phyloP scores from a whole-genome alignment of 2,329 filamentous ascomycete genomes.

The Fusarium sp. region DNA sequence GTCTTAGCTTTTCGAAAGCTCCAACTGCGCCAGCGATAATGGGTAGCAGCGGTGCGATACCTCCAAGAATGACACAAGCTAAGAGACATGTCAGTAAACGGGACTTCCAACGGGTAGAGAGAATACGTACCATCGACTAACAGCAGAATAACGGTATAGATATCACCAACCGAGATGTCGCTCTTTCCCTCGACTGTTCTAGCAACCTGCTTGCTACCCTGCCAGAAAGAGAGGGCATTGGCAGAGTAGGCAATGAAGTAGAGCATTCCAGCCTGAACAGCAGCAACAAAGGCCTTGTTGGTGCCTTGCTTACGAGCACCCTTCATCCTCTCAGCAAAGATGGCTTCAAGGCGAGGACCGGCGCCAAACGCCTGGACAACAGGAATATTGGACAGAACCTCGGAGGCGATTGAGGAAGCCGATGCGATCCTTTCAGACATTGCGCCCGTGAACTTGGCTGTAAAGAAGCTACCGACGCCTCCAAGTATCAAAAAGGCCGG shows the following conservation, averaged over 20 bases:
- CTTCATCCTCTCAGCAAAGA: constrained; percentile 65
- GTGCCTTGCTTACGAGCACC: constrained; percentile 63
- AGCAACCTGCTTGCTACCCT: constrained; percentile 67
- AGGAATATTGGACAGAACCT: constrained; percentile 69
- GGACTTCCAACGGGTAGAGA: no score
- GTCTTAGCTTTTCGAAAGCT: constrained; percentile 67
- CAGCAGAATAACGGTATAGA: constrained; percentile 74
- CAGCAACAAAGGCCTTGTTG: constrained; percentile 68
- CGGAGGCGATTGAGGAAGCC: constrained; percentile 72
- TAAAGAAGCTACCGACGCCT: constrained; percentile 65
- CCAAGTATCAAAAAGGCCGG: constrained; percentile 73
- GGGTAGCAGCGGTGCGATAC: constrained; percentile 72
- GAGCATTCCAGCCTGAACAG: constrained; percentile 68
- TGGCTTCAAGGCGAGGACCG: constrained; percentile 67
- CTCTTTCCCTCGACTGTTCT: constrained; percentile 50
- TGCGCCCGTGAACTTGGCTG: constrained; percentile 61
- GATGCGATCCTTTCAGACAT: constrained; percentile 66
- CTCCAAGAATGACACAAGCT: constrained; percentile 71
- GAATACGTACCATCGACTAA: constrained; percentile 65
- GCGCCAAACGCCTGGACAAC: constrained; percentile 75
- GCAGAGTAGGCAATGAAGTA: constrained; percentile 77
- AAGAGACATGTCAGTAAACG: constrained; percentile 27
- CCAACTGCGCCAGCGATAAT: constrained; percentile 69
- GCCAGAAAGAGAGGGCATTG: constrained; percentile 76
- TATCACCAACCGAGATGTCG: constrained; percentile 55